Percentiles rank a stretch among this genome's conserved stretches.
These are phyloP conservation scores for Zanthoxylum bungeanum DNA, from an alignment of 345 rosid species.

Conservation along the genomic window DNA sequence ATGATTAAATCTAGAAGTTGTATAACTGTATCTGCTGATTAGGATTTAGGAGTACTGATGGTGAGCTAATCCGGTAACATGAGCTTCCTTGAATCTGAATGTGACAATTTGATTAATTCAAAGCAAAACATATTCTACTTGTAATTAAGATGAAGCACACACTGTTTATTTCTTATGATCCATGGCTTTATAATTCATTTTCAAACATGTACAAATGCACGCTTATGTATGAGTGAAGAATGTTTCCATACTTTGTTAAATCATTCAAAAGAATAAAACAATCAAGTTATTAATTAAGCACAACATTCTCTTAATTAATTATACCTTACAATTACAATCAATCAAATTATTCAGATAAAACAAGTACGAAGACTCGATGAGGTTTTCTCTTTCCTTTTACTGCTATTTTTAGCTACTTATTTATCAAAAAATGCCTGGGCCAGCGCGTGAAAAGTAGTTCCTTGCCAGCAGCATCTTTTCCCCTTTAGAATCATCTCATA, in stretches of 20 bases:
- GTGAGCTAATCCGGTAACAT: too few relatives aligned
- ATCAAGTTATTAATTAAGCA: background rate
- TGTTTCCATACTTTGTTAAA: background rate
- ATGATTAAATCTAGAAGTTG: too few relatives aligned
- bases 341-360: slow-evolving; percentile 16
- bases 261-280: slow-evolving; percentile 4
- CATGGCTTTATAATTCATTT: too few relatives aligned
- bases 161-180: too few relatives aligned
- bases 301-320: slow-evolving; percentile 4
- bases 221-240: background rate
- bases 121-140: too few relatives aligned
- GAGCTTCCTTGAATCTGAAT: too few relatives aligned
- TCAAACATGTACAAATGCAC: too few relatives aligned
- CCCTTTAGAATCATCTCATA: slow-evolving; percentile 83
- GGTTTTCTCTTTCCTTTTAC: background rate
- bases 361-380: slow-evolving; percentile 1
- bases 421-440: slow-evolving; percentile 82
- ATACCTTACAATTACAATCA: slow-evolving; percentile 13
- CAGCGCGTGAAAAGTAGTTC: slow-evolving; percentile 78
- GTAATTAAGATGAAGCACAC: too few relatives aligned
- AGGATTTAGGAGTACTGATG: too few relatives aligned
- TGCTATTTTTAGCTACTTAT: slow-evolving; percentile 24
- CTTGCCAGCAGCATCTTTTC: slow-evolving; percentile 84
- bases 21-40: too few relatives aligned
- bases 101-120: too few relatives aligned